Evolutionary conservation across 1,139 yeast genomes (phyloP).

Genomic region (Geotrichum candidum): DNA sequence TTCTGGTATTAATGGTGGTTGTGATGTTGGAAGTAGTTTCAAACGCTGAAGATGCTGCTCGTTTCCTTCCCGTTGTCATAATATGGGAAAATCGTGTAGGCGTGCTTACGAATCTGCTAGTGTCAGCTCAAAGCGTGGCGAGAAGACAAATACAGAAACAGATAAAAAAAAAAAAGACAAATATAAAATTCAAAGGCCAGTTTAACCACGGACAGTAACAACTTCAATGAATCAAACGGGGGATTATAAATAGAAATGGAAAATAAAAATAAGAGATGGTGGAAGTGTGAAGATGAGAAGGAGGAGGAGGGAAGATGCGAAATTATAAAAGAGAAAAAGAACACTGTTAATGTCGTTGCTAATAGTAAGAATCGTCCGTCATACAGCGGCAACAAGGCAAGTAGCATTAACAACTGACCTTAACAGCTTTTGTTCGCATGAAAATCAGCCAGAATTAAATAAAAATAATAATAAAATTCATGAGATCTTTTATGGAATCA

Average conservation of each 20-base stretch:
- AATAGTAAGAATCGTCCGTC: background rate
- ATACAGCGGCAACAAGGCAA: background rate
- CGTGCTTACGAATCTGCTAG: background rate
- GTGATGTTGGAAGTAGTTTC: background rate
- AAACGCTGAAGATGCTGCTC: background rate
- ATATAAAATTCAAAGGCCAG: background rate
- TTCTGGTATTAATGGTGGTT: background rate
- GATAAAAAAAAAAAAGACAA: background rate
- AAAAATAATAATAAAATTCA: too few species aligned
- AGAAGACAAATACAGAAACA: background rate
- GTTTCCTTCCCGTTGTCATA: slow-evolving; percentile 1
- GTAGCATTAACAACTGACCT: background rate
- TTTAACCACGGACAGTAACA: background rate
- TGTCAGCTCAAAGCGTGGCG: background rate
- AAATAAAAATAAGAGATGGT: background rate
- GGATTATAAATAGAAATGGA: background rate
- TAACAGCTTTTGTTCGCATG: too few species aligned
- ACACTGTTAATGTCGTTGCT: background rate
- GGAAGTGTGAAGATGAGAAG: background rate
- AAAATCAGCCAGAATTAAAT: too few species aligned
- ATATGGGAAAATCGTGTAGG: slow-evolving; percentile 2
- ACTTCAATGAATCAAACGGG: background rate
- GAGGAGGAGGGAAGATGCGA: background rate
- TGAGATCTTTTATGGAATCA: background rate
- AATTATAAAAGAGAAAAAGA: background rate